Conservation (phyloP, 768 basidiomycete genomes). For the Kondoa subrosea region DNA sequence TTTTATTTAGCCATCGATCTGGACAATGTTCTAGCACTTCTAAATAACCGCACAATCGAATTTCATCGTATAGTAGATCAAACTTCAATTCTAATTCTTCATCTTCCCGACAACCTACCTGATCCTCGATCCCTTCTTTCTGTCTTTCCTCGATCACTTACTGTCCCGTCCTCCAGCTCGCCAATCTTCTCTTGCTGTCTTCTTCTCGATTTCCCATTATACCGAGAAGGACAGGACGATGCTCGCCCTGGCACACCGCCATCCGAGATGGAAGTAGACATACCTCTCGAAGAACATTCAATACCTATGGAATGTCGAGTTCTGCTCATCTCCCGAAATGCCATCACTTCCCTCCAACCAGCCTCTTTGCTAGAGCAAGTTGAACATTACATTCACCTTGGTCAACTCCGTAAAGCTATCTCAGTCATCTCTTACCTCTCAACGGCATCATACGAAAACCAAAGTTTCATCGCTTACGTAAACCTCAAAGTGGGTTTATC, state of each 20-base stretch:
- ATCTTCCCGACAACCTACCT: not conserved
- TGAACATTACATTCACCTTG: not conserved
- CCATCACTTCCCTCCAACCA: not conserved
- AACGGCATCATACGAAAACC: not conserved
- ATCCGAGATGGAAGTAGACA: too few species aligned
- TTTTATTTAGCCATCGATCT: conserved; percentile 51
- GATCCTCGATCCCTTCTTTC: not conserved
- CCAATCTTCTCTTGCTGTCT: not conserved
- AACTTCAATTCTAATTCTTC: not conserved
- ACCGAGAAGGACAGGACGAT: not conserved
- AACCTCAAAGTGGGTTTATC: conserved; percentile 2
- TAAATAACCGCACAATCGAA: conserved; percentile 60
- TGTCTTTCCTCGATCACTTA: not conserved
- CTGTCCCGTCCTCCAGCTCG: not conserved
- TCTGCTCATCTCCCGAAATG: not conserved
- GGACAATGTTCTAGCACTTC: conserved; percentile 58
- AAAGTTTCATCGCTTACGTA: not conserved
- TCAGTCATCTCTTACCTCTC: not conserved
- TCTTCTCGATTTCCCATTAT: not conserved
- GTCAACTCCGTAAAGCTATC: not conserved
- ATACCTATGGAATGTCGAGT: not conserved
- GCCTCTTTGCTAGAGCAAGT: not conserved
- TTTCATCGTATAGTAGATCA: conserved; percentile 49
- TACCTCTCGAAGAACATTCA: too few species aligned
- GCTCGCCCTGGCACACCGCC: not conserved